Evolutionary conservation across 2,329 filamentous ascomycete species (phyloP).

Genomic region (Chrysosporium queenslandicum): DNA sequence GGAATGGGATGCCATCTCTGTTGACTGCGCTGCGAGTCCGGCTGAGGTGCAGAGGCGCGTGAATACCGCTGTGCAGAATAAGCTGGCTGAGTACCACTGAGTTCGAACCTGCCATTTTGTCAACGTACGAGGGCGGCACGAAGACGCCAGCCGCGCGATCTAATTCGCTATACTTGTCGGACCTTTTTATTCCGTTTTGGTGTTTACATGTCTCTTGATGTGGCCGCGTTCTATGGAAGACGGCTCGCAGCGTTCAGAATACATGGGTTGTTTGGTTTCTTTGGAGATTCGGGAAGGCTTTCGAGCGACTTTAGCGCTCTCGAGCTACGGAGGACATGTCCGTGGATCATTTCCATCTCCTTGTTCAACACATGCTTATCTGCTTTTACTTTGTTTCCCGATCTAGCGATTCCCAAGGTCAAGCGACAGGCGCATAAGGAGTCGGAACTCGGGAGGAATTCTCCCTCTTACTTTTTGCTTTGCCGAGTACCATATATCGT

Average conservation of each 20-base stretch:
- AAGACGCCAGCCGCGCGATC: no score
- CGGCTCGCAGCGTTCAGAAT: no score
- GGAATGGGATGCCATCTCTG: conserved; percentile 56
- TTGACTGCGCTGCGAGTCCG: conserved; percentile 56
- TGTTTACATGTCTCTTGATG: no score
- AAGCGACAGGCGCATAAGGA: conserved; percentile 10
- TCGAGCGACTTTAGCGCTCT: no score
- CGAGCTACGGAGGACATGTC: neutral
- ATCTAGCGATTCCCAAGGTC: conserved; percentile 4
- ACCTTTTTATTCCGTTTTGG: no score
- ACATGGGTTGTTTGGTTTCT: no score
- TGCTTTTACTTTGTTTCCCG: neutral
- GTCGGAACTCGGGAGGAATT: neutral
- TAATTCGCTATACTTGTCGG: no score
- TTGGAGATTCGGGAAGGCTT: no score
- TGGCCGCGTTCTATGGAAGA: no score
- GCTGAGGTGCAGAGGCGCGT: conserved; percentile 31
- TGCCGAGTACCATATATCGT: neutral
- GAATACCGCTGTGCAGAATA: conserved; percentile 10
- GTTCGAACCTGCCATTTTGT: no score
- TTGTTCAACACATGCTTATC: neutral
- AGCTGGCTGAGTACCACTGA: conserved; percentile 15
- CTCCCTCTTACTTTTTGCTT: neutral
- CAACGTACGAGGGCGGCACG: no score
- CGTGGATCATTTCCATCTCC: neutral